phyloP scores from a whole-genome alignment of 2,329 filamentous ascomycete species.

The Sporothrix pallida region DNA sequence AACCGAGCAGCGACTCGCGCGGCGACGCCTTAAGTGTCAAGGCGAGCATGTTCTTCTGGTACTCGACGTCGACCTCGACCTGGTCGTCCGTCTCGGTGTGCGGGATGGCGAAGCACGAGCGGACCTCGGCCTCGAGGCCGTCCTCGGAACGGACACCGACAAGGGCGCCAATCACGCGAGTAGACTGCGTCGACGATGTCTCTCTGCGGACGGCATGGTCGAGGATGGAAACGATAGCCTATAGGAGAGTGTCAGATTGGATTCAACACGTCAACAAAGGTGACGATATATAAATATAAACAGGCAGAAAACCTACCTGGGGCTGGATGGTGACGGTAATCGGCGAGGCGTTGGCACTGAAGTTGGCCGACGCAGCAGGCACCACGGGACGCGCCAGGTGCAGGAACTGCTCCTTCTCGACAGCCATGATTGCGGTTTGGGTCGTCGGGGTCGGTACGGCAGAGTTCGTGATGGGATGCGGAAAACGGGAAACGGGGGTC shows the following conservation, averaged over 20 bases:
- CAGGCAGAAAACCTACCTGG: slow-evolving; percentile 67
- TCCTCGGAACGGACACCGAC: slow-evolving; percentile 94
- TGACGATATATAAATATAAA: neutral
- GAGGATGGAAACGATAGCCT: slow-evolving; percentile 77
- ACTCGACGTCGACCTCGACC: slow-evolving; percentile 99
- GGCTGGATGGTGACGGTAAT: slow-evolving; percentile 94
- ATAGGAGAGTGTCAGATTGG: slow-evolving; percentile 7
- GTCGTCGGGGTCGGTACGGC: neutral
- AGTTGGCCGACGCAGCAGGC: slow-evolving; percentile 76
- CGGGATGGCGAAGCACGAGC: slow-evolving; percentile 95
- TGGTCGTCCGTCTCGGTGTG: slow-evolving; percentile 99
- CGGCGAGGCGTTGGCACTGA: slow-evolving; percentile 85
- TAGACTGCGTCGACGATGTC: slow-evolving; percentile 75
- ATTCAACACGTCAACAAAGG: neutral
- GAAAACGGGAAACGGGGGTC: slow-evolving; percentile 1
- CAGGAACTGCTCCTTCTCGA: slow-evolving; percentile 82
- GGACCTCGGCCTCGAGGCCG: slow-evolving; percentile 93
- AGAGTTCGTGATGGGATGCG: neutral
- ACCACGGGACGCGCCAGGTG: slow-evolving; percentile 93
- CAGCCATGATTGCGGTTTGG: slow-evolving; percentile 67
- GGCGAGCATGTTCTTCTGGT: slow-evolving; percentile 98
- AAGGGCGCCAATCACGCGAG: slow-evolving; percentile 94
- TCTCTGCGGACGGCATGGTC: slow-evolving; percentile 95
- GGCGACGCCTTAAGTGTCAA: slow-evolving; percentile 93
- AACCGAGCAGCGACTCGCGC: slow-evolving; percentile 91